A percentile compares a stretch with the other conserved stretches of the same genome.
Conservation (phyloP, 2,329 filamentous ascomycete genomes). For the Geosmithia putterillii region DNA sequence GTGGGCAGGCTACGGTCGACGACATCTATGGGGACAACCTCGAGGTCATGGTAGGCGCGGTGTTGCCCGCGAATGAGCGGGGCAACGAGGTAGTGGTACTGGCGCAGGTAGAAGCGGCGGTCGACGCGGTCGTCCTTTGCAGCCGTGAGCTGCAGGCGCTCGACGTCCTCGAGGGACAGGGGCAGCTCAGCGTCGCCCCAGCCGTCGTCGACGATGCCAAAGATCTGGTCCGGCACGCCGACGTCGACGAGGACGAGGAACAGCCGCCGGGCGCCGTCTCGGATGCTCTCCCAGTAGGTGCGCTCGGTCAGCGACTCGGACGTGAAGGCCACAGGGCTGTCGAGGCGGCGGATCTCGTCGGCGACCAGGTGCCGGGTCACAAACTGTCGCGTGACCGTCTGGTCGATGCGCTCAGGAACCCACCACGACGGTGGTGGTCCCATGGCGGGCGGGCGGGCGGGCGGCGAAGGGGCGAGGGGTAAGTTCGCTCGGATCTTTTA, state of each 20-base stretch:
- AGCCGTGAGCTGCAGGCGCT: slow-evolving; percentile 47
- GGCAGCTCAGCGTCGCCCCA: slow-evolving; percentile 70
- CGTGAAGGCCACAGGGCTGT: slow-evolving; percentile 53
- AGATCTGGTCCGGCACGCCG: slow-evolving; percentile 61
- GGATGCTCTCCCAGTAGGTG: slow-evolving; percentile 70
- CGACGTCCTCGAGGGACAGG: slow-evolving; percentile 51
- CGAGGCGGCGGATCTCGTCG: slow-evolving; percentile 49
- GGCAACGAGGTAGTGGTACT: slow-evolving; percentile 59
- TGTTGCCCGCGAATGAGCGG: slow-evolving; percentile 49
- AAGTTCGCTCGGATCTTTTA: no score
- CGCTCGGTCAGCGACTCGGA: slow-evolving; percentile 52
- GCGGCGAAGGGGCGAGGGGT: no score
- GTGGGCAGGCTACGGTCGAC: slow-evolving; percentile 43
- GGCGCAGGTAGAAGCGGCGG: slow-evolving; percentile 55
- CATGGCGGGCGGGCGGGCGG: slow-evolving; percentile 9
- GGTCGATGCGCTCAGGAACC: slow-evolving; percentile 57
- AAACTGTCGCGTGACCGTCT: slow-evolving; percentile 56
- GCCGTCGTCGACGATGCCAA: slow-evolving; percentile 60
- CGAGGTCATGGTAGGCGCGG: slow-evolving; percentile 50
- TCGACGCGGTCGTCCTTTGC: slow-evolving; percentile 51
- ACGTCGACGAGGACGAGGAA: slow-evolving; percentile 62
- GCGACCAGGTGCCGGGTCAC: slow-evolving; percentile 52
- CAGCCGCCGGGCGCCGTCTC: slow-evolving; percentile 53
- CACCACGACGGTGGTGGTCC: slow-evolving; percentile 47
- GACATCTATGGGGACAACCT: slow-evolving; percentile 57